Evolutionary conservation across 192 early-diverging fungal genomes (phyloP).

Genomic region (Phycomyces nitens): DNA sequence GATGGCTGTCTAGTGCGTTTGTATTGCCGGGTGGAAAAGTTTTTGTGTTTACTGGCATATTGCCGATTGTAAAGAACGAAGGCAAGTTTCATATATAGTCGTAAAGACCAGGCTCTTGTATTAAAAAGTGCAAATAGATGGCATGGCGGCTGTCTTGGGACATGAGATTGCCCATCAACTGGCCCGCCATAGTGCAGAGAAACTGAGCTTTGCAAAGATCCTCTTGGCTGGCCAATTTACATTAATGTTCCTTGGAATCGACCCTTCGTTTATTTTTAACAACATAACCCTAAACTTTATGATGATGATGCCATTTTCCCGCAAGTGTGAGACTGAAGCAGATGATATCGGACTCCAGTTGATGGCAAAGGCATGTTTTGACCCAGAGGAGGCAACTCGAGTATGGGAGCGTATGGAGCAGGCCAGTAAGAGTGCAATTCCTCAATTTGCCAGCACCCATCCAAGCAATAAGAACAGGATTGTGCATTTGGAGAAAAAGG

Average conservation of each 20-base stretch:
- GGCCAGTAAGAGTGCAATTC: slow-evolving; percentile 30
- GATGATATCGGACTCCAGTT: slow-evolving; percentile 85
- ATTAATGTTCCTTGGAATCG: slow-evolving; percentile 60
- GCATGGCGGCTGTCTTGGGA: slow-evolving; percentile 88
- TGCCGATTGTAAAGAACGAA: slow-evolving; percentile 76
- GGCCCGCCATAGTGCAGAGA: slow-evolving; percentile 89
- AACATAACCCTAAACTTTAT: slow-evolving; percentile 65
- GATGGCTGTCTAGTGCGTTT: slow-evolving; percentile 60
- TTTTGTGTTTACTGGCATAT: slow-evolving; percentile 95
- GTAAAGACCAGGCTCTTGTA: background rate
- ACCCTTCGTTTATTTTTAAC: slow-evolving; percentile 57
- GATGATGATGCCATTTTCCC: slow-evolving; percentile 81
- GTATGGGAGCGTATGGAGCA: slow-evolving; percentile 87
- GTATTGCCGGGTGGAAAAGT: slow-evolving; percentile 94
- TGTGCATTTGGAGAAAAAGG: slow-evolving; percentile 46
- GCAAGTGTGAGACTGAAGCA: slow-evolving; percentile 89
- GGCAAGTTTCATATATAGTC: slow-evolving; percentile 8
- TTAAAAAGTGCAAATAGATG: slow-evolving; percentile 40
- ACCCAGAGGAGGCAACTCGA: slow-evolving; percentile 71
- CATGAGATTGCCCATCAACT: slow-evolving; percentile 95
- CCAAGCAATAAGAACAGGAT: slow-evolving; percentile 73
- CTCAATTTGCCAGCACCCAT: slow-evolving; percentile 83
- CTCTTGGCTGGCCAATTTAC: slow-evolving; percentile 55
- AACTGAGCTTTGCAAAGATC: slow-evolving; percentile 72
- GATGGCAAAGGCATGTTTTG: slow-evolving; percentile 92